Conservation (phyloP, 148 eudicot species). For the Cornus suecica region DNA sequence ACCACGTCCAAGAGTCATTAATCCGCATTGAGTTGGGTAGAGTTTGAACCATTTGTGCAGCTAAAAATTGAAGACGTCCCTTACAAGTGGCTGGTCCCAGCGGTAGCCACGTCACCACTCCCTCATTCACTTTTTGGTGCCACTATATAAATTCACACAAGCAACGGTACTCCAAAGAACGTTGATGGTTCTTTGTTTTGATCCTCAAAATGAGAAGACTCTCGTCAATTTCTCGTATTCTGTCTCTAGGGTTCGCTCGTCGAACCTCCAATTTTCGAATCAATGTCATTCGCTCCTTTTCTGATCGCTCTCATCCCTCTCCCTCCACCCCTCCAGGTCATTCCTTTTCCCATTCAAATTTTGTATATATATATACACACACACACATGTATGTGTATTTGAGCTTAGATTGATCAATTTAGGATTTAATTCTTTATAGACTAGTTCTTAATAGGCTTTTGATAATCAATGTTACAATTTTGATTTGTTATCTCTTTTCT, state of each 20-base stretch:
- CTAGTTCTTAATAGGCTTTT: neutral
- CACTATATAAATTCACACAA: neutral
- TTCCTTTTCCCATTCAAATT: neutral
- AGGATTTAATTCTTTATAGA: neutral
- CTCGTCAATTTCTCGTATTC: slow-evolving; percentile 24
- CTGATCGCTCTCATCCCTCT: slow-evolving; percentile 19
- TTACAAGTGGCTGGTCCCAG: neutral
- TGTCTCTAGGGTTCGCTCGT: slow-evolving; percentile 31
- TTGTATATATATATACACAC: neutral
- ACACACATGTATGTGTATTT: neutral
- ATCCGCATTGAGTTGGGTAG: too few species aligned
- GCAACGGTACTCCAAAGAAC: neutral
- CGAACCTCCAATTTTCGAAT: slow-evolving; percentile 27
- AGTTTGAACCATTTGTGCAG: too few species aligned
- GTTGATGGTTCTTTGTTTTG: neutral
- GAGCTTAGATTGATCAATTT: neutral
- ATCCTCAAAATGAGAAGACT: slow-evolving; percentile 29
- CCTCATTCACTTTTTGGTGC: neutral
- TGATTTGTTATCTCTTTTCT: neutral
- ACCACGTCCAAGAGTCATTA: too few species aligned
- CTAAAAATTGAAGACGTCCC: neutral
- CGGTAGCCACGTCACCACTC: neutral
- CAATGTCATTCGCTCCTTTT: slow-evolving; percentile 34
- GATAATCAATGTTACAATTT: neutral
- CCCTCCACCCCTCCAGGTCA: slow-evolving; percentile 43